Evolutionary conservation across 768 basidiomycete genomes (phyloP), one percentile per base, ranked within the genome.

Genomic region (Leccinum aurantiacum): DNA sequence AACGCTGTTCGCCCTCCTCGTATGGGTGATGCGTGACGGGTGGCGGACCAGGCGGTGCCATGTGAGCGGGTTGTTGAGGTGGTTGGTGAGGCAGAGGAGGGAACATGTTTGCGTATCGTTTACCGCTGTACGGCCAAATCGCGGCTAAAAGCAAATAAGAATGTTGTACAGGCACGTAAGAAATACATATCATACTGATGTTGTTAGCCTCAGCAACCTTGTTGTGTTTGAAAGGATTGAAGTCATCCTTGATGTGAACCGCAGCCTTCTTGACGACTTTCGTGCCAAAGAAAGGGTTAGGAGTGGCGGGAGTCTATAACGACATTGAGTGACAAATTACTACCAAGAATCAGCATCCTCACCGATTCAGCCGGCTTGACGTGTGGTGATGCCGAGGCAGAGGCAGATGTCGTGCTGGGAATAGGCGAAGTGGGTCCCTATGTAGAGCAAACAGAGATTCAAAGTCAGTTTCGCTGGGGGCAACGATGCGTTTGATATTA

Each of bases 231-330:
- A 96, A 97, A 15, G 96, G 95, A 73, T 95, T 97, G 72, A 99
- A 99, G 71, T 98, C 96, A 66, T 97, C 93, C 77, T 96, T 93
- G 74, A 96, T 84, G 70, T 93, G 89, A 37, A 95, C 89, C 3
- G 82, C 69, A 56, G 80, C 82, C 76, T 90, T 91, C 81, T 93
- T 93, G 72, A 87, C 83, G 19, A 79, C 72, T 37, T 89, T 88
- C 31, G 84, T 79, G 31, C 94, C 91, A 69, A 97, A 98, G 88
- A 98, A 98, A 17, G 93, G 89, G 69, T 97, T 92, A 33, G 87
- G 85, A 10, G 81, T 74, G 25, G 83, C 60, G 53, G 80, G 77
- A n/a, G 75, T 66, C 78, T 81, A 53, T 11, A 57, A 61, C 37
- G 35, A 58, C 62, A 49, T 60, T 63, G 56, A 67, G 54, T 44